Conservation (phyloP, 345 rosid species). For the Bruguiera sexangula region DNA sequence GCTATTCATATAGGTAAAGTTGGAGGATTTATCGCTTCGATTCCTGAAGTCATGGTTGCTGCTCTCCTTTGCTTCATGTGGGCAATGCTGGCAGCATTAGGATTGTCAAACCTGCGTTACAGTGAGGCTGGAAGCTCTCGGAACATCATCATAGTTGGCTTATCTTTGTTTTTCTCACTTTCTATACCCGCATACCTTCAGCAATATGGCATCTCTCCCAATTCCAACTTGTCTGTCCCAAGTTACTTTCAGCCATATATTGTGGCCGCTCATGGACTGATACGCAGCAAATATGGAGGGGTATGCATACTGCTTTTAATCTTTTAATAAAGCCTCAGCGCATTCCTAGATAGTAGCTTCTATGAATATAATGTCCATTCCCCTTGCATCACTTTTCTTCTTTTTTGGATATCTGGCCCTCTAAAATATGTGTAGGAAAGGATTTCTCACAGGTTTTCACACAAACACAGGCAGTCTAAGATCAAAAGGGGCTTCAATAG, state of each 20-base stretch:
- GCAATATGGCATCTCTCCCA: constrained; percentile 79
- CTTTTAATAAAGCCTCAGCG: not conserved
- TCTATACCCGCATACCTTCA: constrained; percentile 94
- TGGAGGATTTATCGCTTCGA: constrained; percentile 93
- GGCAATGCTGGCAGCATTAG: constrained; percentile 92
- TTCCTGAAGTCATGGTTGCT: constrained; percentile 94
- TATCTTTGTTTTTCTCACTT: constrained; percentile 80
- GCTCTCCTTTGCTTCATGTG: constrained; percentile 98
- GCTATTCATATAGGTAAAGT: constrained; percentile 64
- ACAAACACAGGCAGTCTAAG: too few species aligned
- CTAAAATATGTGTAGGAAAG: too few species aligned
- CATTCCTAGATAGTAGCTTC: not conserved
- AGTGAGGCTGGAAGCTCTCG: constrained; percentile 98
- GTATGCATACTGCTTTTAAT: constrained; percentile 34
- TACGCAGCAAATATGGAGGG: constrained; percentile 65
- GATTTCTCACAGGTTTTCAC: too few species aligned
- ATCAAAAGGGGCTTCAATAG: too few species aligned
- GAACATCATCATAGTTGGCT: constrained; percentile 85
- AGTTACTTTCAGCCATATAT: constrained; percentile 84
- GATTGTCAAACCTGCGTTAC: constrained; percentile 85
- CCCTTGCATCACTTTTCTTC: too few species aligned
- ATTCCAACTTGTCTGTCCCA: constrained; percentile 68
- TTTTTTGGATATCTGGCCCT: too few species aligned
- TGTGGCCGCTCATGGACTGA: constrained; percentile 88
- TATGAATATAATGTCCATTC: not conserved